Base-by-base conservation (phyloP, 352 stramenopile species). In the Aphanomyces invadans region DNA sequence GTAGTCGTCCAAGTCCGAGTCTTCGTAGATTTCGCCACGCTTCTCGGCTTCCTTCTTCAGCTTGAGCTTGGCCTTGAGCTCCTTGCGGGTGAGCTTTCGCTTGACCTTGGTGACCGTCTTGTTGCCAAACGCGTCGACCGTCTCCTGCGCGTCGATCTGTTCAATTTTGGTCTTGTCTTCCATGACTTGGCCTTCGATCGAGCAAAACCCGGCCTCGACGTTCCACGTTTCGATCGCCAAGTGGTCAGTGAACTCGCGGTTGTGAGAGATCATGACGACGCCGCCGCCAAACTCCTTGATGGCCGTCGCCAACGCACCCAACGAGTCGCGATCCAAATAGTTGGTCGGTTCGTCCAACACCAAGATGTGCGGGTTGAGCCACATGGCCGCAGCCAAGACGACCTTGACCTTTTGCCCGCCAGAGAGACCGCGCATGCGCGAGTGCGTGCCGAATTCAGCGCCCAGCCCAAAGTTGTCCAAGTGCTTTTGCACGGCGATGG, bases 331-430 rank as follows among this genome's bases (percentile, higher is more conserved):
- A 76, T 98, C 95, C 53, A 98, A 78, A 76, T 97, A 98, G 81
- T 98, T 98, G 67, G 93, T 98, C 29, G 93, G 93, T 78, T 98
- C 93, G 79, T 98, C 92, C 56, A 98, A 79, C 68, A 98, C 90
- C 68, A 97, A 78, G 62, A 98, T 87, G 82, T 98, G 89, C 55
- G 93, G 89, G 84, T 98, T 95, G 72, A 97, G 97, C 95, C 90
- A 98, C 84, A 97, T 98, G 62, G 90, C 92, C 74, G 95, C 95
- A 57, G 79, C 96, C 42, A 99, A 78, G 65, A 99, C 96, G 49
- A 99, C 95, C 90, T 99, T 99, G 38, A 99, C 95, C 87, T 99
- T 99, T 81, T 99, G 96, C 72, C 96, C 96, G 77, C 96, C 96
- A 53, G 92, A 98, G 36, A 99, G 81, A 79, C 95, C 95, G 72